Evolutionary conservation across 2,329 filamentous ascomycete genomes (phyloP).

Genomic region (Trichoderma polysporum): DNA sequence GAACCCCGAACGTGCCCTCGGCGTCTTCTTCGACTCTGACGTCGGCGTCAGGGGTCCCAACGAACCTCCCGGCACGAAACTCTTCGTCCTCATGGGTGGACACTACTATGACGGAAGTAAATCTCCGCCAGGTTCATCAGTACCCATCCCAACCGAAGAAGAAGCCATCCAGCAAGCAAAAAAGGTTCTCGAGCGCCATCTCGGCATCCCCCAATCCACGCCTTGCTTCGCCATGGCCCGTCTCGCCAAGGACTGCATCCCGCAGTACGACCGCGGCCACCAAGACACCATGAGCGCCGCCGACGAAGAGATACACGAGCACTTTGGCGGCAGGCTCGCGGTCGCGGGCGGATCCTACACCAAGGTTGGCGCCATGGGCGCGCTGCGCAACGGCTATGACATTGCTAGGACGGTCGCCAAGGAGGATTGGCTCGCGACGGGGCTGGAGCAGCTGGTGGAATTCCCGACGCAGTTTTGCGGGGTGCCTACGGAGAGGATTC

Average conservation of each 20-base stretch:
- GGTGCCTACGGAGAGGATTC: constrained; percentile 29
- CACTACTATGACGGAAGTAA: constrained; percentile 72
- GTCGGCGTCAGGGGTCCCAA: constrained; percentile 51
- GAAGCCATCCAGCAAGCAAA: constrained; percentile 70
- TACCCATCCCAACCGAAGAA: constrained; percentile 55
- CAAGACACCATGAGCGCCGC: constrained; percentile 57
- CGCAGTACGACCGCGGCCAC: constrained; percentile 86
- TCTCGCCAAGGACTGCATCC: constrained; percentile 71
- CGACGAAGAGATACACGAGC: constrained; percentile 51
- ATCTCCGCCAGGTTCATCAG: constrained; percentile 20
- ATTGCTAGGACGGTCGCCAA: constrained; percentile 27
- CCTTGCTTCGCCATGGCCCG: constrained; percentile 62
- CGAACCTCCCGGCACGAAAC: constrained; percentile 67
- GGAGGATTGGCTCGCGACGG: constrained; percentile 29
- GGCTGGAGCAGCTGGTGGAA: constrained; percentile 32
- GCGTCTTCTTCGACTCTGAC: constrained; percentile 88
- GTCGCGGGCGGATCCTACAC: constrained; percentile 61
- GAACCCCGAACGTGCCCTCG: constrained; percentile 81
- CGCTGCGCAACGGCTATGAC: constrained; percentile 47
- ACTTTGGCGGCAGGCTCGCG: constrained; percentile 63
- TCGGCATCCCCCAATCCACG: constrained; percentile 62
- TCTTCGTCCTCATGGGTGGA: constrained; percentile 93
- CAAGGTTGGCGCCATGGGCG: constrained; percentile 50
- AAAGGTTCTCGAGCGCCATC: constrained; percentile 67
- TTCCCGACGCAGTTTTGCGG: constrained; percentile 28